phyloP scores from a whole-genome alignment of 2,329 filamentous ascomycete genomes.

The Sclerotinia borealis region DNA sequence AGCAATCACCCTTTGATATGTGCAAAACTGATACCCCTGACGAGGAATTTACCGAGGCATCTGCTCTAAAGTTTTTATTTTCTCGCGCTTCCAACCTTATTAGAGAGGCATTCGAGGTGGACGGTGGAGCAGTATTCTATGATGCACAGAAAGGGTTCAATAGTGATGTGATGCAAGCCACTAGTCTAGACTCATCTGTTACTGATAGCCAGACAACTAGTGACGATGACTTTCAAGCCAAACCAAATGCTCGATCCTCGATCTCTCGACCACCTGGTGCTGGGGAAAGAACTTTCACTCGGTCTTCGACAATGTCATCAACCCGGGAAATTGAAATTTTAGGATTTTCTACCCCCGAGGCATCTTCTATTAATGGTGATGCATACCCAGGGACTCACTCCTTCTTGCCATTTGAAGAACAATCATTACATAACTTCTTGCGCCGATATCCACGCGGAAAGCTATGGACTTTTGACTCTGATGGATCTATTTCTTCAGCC shows the following conservation, averaged over 20 bases:
- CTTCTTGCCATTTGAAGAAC: slow-evolving; percentile 29
- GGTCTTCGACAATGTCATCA: background rate
- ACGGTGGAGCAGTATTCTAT: slow-evolving; percentile 32
- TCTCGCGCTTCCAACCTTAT: slow-evolving; percentile 33
- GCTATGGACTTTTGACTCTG: slow-evolving; percentile 42
- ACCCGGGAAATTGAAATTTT: slow-evolving; percentile 26
- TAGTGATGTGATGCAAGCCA: background rate
- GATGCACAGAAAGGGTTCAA: slow-evolving; percentile 30
- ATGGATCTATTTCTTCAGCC: slow-evolving; percentile 38
- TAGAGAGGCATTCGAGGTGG: slow-evolving; percentile 31
- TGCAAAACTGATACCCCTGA: slow-evolving; percentile 14
- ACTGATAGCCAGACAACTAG: slow-evolving; percentile 9
- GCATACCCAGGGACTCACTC: slow-evolving; percentile 21
- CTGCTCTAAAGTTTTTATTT: slow-evolving; percentile 26
- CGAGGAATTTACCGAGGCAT: slow-evolving; percentile 24
- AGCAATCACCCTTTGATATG: slow-evolving; percentile 18
- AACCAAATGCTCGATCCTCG: background rate
- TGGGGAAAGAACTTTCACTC: background rate
- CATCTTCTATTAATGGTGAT: slow-evolving; percentile 30
- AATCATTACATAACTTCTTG: slow-evolving; percentile 31
- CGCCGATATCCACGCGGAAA: slow-evolving; percentile 42
- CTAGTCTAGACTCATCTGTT: background rate
- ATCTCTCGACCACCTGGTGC: background rate
- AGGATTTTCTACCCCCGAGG: slow-evolving; percentile 30
- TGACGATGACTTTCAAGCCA: background rate